phyloP scores from a whole-genome alignment of 768 basidiomycete genomes.

The Termitomyces sp. region DNA sequence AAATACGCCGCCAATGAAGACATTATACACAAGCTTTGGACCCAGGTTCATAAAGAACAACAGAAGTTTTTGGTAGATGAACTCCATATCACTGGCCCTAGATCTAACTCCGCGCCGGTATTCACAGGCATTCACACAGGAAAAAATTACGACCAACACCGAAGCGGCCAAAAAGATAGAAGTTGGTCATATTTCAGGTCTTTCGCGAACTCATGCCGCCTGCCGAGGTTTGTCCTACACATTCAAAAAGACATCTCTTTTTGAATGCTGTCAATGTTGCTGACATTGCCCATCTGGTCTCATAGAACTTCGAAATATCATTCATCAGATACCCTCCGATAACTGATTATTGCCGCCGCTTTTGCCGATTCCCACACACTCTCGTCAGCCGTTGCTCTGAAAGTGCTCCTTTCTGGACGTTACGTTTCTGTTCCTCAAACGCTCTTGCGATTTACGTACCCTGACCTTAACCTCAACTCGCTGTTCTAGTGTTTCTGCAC shows the following conservation, averaged over 20 bases:
- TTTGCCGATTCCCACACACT: neutral
- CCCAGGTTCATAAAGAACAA: conserved; percentile 17
- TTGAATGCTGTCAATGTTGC: neutral
- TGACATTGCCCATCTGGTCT: neutral
- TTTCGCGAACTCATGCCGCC: conserved; percentile 15
- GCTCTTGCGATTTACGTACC: neutral
- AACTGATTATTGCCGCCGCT: conserved; percentile 1
- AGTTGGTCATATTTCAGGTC: conserved; percentile 13
- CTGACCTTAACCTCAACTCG: neutral
- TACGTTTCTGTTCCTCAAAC: neutral
- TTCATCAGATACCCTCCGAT: conserved; percentile 12
- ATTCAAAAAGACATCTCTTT: neutral
- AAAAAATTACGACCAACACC: conserved; percentile 4
- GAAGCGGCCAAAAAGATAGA: conserved; percentile 12
- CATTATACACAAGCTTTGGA: conserved; percentile 17
- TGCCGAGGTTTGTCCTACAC: conserved; percentile 10
- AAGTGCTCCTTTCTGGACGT: neutral
- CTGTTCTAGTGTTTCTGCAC: neutral
- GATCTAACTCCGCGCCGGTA: neutral
- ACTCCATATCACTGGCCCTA: neutral
- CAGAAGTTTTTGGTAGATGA: conserved; percentile 17
- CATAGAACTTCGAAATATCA: conserved; percentile 13
- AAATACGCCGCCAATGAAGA: conserved; percentile 22
- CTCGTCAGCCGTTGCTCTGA: neutral
- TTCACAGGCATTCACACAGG: conserved; percentile 8